These are phyloP conservation scores for Cladosporium sp. DNA, from an alignment of 2,329 filamentous ascomycete genomes.

Conservation along the genomic window DNA sequence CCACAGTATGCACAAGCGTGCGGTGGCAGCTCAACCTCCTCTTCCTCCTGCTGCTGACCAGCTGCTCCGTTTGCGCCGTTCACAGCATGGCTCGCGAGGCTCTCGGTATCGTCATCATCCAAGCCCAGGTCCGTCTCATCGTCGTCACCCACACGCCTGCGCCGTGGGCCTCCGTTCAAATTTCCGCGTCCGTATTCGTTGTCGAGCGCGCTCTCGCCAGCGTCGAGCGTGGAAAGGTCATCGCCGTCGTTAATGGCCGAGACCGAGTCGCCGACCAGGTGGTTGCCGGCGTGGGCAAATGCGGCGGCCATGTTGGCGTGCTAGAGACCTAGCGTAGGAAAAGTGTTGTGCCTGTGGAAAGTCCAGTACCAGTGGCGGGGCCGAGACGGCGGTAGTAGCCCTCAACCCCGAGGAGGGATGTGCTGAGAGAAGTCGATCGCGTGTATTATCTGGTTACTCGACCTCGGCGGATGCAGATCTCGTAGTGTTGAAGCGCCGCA, in stretches of 20 bases:
- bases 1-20: conserved; percentile 98
- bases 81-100: conserved; percentile 74
- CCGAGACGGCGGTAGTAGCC: conserved; percentile 9
- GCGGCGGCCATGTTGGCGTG: conserved; percentile 72
- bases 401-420: conserved; percentile 9
- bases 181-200: conserved; percentile 53
- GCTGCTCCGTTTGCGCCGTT: conserved; percentile 66
- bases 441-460: no score
- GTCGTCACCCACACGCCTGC: conserved; percentile 80
- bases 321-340: conserved; percentile 9
- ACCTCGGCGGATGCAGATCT: no score
- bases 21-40: conserved; percentile 77
- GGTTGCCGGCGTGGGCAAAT: conserved; percentile 84
- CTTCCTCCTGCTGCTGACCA: conserved; percentile 61
- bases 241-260: conserved; percentile 83
- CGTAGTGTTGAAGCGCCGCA: neutral
- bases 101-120: conserved; percentile 66
- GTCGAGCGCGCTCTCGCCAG: conserved; percentile 76
- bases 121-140: conserved; percentile 80
- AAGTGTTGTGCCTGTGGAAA: neutral
- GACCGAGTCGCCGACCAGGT: conserved; percentile 77
- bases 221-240: conserved; percentile 48
- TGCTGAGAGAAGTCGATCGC: no score
- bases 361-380: conserved; percentile 9
- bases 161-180: conserved; percentile 55